Evolutionary conservation across 305 asterid species (phyloP), one percentile per base, ranked within the genome.

Genomic region (Rubia peregrina): DNA sequence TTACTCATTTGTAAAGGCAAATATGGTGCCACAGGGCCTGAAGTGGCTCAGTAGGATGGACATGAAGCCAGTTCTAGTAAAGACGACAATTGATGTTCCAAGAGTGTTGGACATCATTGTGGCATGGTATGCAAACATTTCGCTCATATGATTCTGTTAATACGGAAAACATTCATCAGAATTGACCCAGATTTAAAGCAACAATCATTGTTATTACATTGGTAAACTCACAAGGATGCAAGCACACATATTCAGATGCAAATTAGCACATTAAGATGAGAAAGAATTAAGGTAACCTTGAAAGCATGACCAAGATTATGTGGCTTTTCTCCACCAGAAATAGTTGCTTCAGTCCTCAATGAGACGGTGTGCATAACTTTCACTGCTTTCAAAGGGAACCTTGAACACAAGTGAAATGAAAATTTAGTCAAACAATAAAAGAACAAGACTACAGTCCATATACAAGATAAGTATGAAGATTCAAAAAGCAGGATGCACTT

Each of bases 291-390:
- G 42, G 75, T 68, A 69, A 93, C 99, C 98, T 89, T 94, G 83
- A 91, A 90, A 70, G 93, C 94, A 79, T 77, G 93, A 66, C 98
- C 97, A 55, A 87, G 93, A 81, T 91, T 86, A 43, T 92, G 70
- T 24, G 92, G 90, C 49, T 86, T 83, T 82, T 84, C 82, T 59
- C 96, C 84, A 71, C 92, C 90, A 76, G 74, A 83, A 24, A 91
- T 82, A 60, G 92, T 87, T 80, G 98, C 96, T 84, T 94, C 98
- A 53, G 97, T 94, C 70, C 95, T 81, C 72, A 89, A 80, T 69
- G 98, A 88, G 67, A 92, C 97, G 0, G 98, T 91, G 82, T 94
- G 99, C 99, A 91, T 91, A 76, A 91, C 99, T 80, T 94, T 94
- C 76, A 80, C 97, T 65, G 97, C 99, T 84, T 92, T 92, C 77